These are phyloP conservation scores for Tulasnella sp. DNA, from an alignment of 768 basidiomycete genomes.

Conservation along the genomic window DNA sequence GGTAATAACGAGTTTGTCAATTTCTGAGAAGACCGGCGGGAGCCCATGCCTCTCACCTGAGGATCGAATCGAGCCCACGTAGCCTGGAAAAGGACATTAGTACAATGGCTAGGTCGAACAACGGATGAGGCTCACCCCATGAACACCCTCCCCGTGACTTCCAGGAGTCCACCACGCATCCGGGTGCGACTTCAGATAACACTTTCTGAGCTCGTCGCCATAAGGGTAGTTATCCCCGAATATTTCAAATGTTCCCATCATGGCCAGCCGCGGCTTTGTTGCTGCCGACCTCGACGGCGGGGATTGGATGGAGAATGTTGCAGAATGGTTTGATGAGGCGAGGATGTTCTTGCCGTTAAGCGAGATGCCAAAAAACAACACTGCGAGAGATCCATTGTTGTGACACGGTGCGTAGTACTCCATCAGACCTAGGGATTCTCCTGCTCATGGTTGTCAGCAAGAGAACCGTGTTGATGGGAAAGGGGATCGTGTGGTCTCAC, in stretches of 20 bases:
- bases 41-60: slow-evolving; percentile 39
- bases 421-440: slow-evolving; percentile 49
- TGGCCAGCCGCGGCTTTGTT: slow-evolving; percentile 45
- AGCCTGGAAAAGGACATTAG: slow-evolving; percentile 36
- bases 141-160: slow-evolving; percentile 41
- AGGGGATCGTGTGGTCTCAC: slow-evolving; percentile 33
- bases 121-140: slow-evolving; percentile 38
- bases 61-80: slow-evolving; percentile 57
- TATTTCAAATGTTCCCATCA: slow-evolving; percentile 50
- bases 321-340: slow-evolving; percentile 40
- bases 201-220: slow-evolving; percentile 38
- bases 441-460: slow-evolving; percentile 33
- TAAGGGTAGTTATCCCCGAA: slow-evolving; percentile 38
- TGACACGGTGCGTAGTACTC: slow-evolving; percentile 52
- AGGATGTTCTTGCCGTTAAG: slow-evolving; percentile 51
- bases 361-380: slow-evolving; percentile 54
- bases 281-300: slow-evolving; percentile 40
- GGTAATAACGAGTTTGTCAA: slow-evolving; percentile 11
- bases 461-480: not conserved
- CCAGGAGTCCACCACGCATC: slow-evolving; percentile 54
- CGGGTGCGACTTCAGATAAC: slow-evolving; percentile 44
- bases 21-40: not conserved
- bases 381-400: slow-evolving; percentile 49
- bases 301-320: slow-evolving; percentile 46
- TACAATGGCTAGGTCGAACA: not conserved